Evolutionary conservation across 805 yeast species (phyloP), one percentile per base, ranked within the genome.

Genomic region (Schwanniomyces pseudopolymorphus): DNA sequence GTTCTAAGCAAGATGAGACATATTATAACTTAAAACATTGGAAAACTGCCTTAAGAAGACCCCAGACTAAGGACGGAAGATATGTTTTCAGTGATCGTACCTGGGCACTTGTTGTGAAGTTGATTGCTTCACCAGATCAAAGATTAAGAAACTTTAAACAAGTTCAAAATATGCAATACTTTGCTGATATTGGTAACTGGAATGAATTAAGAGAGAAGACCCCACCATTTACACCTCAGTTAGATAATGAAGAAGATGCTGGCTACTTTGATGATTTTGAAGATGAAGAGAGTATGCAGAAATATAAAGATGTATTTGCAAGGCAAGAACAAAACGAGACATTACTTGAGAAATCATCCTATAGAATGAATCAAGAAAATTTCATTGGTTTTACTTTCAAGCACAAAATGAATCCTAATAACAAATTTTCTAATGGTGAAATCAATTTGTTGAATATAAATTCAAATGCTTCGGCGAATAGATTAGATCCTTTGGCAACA

Each of bases 241-340:
- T 94, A 53, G 98, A 94, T 62, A 88, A 90, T 50, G 99, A 94
- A 59, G 94, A 90, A 52, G 99, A 94, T 69, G 98, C 98, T 0
- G 99, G 99, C 1, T 94, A 94, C 69, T 94, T 94, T 63, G 99
- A 94, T 69, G 99, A 94, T 66, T 94, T 94, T 65, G 89, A 89
- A 48, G 94, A 90, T 66, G 98, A 92, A 64, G 90, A 87, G 40
- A 96, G 92, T 64, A 90, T 94, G 98, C 94, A 92, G 51, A 91
- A 94, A 66, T 94, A 94, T 71, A 92, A 94, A 59, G 99, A 94
- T 59, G 99, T 94, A 11, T 84, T 94, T 75, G 95, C 92, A 52
- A 87, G 96, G 69, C 89, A 89, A 58, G 88, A 80, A 24, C 88
- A 87, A 52, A 85, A 88, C 58, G 97, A 91, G 63, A 83, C 77